phyloP scores from a whole-genome alignment of 768 basidiomycete species.

The Tulasnella sp. region DNA sequence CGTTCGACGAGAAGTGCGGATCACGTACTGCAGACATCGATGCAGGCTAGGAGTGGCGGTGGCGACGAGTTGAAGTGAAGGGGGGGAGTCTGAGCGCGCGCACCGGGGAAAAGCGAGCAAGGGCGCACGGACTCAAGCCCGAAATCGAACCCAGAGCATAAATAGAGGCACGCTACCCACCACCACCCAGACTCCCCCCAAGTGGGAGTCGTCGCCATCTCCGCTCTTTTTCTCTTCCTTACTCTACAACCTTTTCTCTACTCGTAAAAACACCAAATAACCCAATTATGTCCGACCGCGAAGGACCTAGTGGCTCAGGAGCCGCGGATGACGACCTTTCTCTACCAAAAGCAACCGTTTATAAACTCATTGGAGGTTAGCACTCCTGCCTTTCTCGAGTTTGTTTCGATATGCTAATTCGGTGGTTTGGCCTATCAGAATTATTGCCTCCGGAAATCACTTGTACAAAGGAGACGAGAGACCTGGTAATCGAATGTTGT shows the following conservation, averaged over 20 bases:
- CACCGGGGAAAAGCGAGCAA: background rate
- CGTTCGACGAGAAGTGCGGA: background rate
- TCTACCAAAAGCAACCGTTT: slow-evolving; percentile 93
- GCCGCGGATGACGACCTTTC: slow-evolving; percentile 88
- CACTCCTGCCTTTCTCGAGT: background rate
- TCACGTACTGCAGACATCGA: background rate
- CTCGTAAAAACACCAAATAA: background rate
- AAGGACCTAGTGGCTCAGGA: slow-evolving; percentile 62
- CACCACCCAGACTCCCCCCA: slow-evolving; percentile 5
- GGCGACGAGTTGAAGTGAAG: background rate
- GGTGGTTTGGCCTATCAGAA: slow-evolving; percentile 50
- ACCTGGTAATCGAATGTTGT: slow-evolving; percentile 96
- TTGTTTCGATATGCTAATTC: slow-evolving; percentile 11
- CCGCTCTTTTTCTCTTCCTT: slow-evolving; percentile 4
- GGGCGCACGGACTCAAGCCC: background rate
- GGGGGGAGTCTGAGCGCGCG: background rate
- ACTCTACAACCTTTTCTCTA: background rate
- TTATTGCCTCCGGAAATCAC: slow-evolving; percentile 80
- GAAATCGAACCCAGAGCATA: background rate
- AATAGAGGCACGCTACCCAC: slow-evolving; percentile 7
- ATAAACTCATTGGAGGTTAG: slow-evolving; percentile 90
- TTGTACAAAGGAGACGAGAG: slow-evolving; percentile 94
- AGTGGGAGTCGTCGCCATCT: background rate
- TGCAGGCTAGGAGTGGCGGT: background rate
- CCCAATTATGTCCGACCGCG: slow-evolving; percentile 79